Base-by-base conservation (phyloP, 805 yeast species). In the Ogataea methylovora region DNA sequence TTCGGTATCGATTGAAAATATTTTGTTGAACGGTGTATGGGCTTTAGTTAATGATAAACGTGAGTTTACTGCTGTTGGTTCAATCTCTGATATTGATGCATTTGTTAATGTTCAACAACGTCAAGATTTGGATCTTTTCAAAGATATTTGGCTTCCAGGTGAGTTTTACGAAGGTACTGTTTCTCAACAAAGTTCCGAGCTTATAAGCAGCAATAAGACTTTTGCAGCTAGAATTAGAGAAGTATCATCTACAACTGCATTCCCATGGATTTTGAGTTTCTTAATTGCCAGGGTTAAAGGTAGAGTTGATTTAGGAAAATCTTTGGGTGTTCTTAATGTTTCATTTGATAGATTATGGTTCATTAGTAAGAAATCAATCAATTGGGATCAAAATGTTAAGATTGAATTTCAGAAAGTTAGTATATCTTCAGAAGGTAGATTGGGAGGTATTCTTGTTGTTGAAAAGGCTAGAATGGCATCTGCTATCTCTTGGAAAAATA, bases 61-160 rank as follows among this genome's bases (percentile, higher is more conserved):
- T 28, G 49, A 75, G 2, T 60, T 65, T 28, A 66, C 78, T 2
- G 62, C 79, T 0, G 76, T 74, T 4, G 46, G 43, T 2, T 61
- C 69, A 8, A 44, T 86, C 5, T 60, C 71, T 0, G 75, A 73
- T 37, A 71, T 81, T 3, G 63, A 63, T 23, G 69, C 84, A 0
- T 82, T 73, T 46, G 59, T 92, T 37, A 84, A 85, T 45, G 65
- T 87, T 40, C 84, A 84, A 45, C 97, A 92, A 53, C 65, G 84
- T 33, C 96, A 88, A 51, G 97, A 92, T 52, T 56, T 90, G 36
- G 80, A 83, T 34, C 57, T 88, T 19, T 92, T 92, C 58, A 66
- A 67, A 36, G 94, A 88, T 56, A 76, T 85, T 22, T 87, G 97
- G 96, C 51, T 71, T 16, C 80, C 90, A 0, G 49, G 57, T 20